These are phyloP conservation scores for Bromus sterilis DNA, from an alignment of 176 grass and related monocot genomes.

Conservation along the genomic window DNA sequence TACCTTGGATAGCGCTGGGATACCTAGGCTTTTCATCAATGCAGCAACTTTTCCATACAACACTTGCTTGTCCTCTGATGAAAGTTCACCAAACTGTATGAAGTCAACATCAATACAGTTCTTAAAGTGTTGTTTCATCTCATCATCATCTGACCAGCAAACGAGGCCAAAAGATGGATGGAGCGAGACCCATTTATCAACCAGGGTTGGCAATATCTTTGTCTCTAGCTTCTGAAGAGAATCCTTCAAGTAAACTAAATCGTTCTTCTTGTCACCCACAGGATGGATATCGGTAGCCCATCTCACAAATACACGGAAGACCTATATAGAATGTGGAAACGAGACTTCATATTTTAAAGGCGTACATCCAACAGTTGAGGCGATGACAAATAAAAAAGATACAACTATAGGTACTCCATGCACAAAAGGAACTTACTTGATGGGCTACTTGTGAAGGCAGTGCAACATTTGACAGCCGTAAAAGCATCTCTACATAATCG, in stretches of 20 bases:
- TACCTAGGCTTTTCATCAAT: conserved; percentile 69
- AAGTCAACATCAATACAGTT: conserved; percentile 48
- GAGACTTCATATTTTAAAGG: neutral
- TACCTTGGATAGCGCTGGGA: conserved; percentile 92
- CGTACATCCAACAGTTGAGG: neutral
- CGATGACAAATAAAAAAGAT: neutral
- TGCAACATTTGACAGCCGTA: conserved; percentile 49
- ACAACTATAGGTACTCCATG: conserved; percentile 1
- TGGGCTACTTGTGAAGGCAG: conserved; percentile 62
- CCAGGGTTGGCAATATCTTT: conserved; percentile 68
- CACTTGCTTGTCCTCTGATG: conserved; percentile 43
- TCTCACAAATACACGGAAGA: conserved; percentile 67
- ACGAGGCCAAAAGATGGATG: conserved; percentile 89
- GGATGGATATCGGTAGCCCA: conserved; percentile 69
- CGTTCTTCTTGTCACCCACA: conserved; percentile 37
- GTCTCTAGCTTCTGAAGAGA: conserved; percentile 74
- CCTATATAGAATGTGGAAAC: conserved; percentile 32
- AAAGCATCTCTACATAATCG: conserved; percentile 68
- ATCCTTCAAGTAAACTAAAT: conserved; percentile 64
- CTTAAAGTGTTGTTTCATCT: conserved; percentile 65
- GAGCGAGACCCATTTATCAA: conserved; percentile 91
- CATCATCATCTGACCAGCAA: conserved; percentile 87
- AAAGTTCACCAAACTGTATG: conserved; percentile 66
- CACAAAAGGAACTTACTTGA: conserved; percentile 49
- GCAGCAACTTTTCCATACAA: conserved; percentile 50